A percentile compares a stretch with the other conserved stretches of the same genome.
These are phyloP conservation scores for Cercospora sesami DNA, from an alignment of 2,329 filamentous ascomycete genomes.

Conservation along the genomic window DNA sequence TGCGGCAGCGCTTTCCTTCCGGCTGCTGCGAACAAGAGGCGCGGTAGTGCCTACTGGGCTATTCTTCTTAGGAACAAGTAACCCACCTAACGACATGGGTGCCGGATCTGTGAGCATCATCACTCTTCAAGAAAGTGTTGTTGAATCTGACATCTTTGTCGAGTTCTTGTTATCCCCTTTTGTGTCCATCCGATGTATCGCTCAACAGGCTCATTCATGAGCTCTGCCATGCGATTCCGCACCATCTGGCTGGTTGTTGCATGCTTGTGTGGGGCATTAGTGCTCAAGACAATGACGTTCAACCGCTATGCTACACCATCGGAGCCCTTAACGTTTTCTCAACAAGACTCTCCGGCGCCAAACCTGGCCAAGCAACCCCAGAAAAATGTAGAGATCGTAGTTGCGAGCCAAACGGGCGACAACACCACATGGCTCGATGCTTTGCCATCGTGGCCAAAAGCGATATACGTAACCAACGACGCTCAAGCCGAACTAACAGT, in stretches of 20 bases:
- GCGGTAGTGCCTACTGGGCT: not conserved
- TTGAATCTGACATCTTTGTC: no score
- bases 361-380: not conserved
- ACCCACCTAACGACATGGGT: not conserved
- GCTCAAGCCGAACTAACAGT: conserved; percentile 42
- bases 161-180: no score
- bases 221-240: not conserved
- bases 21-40: not conserved
- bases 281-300: not conserved
- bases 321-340: not conserved
- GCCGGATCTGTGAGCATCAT: not conserved
- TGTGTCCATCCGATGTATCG: no score
- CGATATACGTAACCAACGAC: conserved; percentile 49
- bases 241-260: not conserved
- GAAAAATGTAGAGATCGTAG: not conserved
- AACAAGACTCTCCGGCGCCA: not conserved
- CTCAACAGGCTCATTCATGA: no score
- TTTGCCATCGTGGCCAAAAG: conserved; percentile 44
- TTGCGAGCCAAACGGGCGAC: conserved; percentile 1
- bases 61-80: not conserved
- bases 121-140: not conserved
- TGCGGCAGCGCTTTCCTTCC: not conserved
- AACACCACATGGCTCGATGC: conserved; percentile 45
- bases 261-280: not conserved
- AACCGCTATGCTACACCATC: not conserved